These are phyloP conservation scores for Auricularia sp. DNA, from an alignment of 768 basidiomycete species.

Conservation along the genomic window DNA sequence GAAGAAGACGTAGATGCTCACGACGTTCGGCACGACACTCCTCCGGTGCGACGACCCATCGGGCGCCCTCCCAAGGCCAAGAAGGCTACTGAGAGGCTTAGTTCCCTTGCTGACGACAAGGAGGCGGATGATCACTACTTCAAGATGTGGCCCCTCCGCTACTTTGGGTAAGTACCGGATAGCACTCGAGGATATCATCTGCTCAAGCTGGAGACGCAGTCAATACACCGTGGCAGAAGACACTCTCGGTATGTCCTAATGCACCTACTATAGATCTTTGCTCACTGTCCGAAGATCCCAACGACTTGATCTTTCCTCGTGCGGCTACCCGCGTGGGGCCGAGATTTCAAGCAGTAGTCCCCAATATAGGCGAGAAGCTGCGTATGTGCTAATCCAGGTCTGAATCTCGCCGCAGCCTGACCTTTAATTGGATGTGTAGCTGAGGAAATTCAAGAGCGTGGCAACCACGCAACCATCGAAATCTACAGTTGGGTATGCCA, in stretches of 20 bases:
- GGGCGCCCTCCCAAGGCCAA: slow-evolving; percentile 50
- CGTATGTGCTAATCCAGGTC: not conserved
- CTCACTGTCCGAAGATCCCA: slow-evolving; percentile 57
- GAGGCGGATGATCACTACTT: slow-evolving; percentile 71
- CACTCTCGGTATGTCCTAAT: slow-evolving; percentile 56
- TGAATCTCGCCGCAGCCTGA: not conserved
- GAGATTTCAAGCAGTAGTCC: slow-evolving; percentile 69
- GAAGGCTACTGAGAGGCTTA: slow-evolving; percentile 53
- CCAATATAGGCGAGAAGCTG: slow-evolving; percentile 18
- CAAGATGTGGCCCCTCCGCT: slow-evolving; percentile 90
- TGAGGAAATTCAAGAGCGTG: slow-evolving; percentile 42
- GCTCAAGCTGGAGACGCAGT: slow-evolving; percentile 29
- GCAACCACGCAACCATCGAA: slow-evolving; percentile 66
- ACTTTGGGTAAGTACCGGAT: slow-evolving; percentile 71
- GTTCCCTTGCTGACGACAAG: slow-evolving; percentile 42
- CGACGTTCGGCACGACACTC: slow-evolving; percentile 51
- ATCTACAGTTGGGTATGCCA: slow-evolving; percentile 55
- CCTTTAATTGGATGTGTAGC: not conserved
- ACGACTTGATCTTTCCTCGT: slow-evolving; percentile 94
- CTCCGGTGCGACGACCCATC: slow-evolving; percentile 14
- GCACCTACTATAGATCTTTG: slow-evolving; percentile 8
- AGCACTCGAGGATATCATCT: slow-evolving; percentile 4
- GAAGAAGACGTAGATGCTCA: slow-evolving; percentile 79
- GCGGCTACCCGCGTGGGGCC: slow-evolving; percentile 84
- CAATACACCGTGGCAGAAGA: slow-evolving; percentile 88